Percentiles rank a stretch among this genome's conserved stretches.
phyloP scores from a whole-genome alignment of 495 filamentous ascomycete genomes.

The Hyaloscypha hepaticicola region DNA sequence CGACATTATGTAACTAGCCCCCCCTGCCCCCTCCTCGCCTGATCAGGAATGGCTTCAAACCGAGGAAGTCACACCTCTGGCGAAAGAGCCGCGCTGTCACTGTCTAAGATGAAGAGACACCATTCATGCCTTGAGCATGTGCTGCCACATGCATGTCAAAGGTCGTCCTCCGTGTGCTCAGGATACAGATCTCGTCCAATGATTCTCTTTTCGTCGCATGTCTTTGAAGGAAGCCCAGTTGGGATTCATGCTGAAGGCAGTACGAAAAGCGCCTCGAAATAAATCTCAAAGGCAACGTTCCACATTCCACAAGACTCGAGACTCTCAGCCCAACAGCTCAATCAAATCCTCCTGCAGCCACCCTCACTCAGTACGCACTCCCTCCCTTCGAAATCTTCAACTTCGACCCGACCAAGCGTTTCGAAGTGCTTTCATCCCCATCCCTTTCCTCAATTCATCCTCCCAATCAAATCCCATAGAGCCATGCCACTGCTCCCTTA shows the following conservation, averaged over 20 bases:
- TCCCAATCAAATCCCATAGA: background rate
- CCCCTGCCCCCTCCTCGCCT: no score
- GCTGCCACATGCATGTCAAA: background rate
- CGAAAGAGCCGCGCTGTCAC: background rate
- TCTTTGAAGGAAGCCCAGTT: background rate
- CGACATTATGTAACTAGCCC: background rate
- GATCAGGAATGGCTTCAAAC: background rate
- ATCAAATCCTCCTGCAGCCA: background rate
- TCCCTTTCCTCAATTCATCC: background rate
- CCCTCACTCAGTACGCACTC: background rate
- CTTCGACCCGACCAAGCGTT: background rate
- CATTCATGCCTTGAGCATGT: background rate
- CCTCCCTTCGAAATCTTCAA: background rate
- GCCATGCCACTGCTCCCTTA: background rate
- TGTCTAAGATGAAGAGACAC: background rate
- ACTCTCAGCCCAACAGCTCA: background rate
- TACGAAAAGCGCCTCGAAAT: background rate
- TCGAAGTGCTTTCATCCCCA: background rate
- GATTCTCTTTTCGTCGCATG: background rate
- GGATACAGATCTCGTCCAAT: background rate
- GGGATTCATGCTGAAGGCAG: background rate
- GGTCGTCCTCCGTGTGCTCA: background rate
- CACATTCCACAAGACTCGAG: background rate
- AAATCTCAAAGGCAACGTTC: background rate
- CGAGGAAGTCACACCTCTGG: background rate